phyloP scores from a whole-genome alignment of 2,329 filamentous ascomycete species.

The Neurospora sp. region DNA sequence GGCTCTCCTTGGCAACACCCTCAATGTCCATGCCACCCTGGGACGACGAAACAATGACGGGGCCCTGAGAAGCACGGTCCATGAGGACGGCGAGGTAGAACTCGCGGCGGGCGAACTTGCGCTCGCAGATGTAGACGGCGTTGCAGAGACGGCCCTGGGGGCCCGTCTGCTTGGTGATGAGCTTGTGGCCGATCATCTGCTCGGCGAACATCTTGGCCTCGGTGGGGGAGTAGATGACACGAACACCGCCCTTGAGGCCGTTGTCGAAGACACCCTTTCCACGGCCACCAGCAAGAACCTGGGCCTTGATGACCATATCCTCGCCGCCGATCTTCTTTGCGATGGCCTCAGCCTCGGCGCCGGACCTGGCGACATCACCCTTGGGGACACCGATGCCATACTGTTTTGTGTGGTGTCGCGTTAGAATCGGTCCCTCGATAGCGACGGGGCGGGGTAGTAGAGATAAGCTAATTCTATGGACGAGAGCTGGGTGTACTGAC shows the following conservation, averaged over 20 bases:
- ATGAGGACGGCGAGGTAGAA: constrained; percentile 99
- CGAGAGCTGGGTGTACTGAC: constrained; percentile 30
- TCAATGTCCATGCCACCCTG: constrained; percentile 99
- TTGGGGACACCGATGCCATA: constrained; percentile 92
- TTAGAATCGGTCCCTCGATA: constrained; percentile 7
- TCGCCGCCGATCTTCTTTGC: constrained; percentile 86
- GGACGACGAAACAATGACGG: constrained; percentile 94
- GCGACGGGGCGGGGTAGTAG: background rate
- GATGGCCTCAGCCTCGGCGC: constrained; percentile 82
- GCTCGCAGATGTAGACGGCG: constrained; percentile 97
- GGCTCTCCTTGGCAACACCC: constrained; percentile 94
- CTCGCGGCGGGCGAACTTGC: constrained; percentile 97
- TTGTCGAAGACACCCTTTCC: constrained; percentile 98
- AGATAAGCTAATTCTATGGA: constrained; percentile 12
- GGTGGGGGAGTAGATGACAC: constrained; percentile 97
- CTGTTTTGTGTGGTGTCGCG: constrained; percentile 33
- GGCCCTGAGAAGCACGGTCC: constrained; percentile 84
- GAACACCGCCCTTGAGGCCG: constrained; percentile 95
- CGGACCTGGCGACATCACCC: constrained; percentile 73
- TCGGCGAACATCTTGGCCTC: constrained; percentile 95
- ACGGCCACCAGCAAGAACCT: constrained; percentile 94
- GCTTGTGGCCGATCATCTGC: constrained; percentile 99
- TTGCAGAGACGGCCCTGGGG: constrained; percentile 89
- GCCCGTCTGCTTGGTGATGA: constrained; percentile 99
- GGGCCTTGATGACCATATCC: constrained; percentile 99